These are phyloP conservation scores for Ehretia macrophylla DNA, from an alignment of 257 asterid species.

Conservation along the genomic window DNA sequence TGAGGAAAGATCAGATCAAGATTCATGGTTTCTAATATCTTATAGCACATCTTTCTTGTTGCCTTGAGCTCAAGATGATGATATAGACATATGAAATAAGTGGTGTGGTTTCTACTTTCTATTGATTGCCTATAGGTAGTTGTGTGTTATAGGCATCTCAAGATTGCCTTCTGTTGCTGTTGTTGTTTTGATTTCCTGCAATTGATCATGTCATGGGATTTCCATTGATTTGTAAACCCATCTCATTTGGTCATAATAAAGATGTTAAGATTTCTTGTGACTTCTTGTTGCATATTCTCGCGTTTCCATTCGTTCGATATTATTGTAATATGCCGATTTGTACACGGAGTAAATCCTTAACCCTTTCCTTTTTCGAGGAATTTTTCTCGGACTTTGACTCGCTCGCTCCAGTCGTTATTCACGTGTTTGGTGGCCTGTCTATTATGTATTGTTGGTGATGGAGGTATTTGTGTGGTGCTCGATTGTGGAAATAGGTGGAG, in stretches of 20 bases:
- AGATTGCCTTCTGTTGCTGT: background rate
- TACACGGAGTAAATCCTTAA: too few relatives aligned
- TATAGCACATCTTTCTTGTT: background rate
- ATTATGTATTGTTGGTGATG: too few relatives aligned
- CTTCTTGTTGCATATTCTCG: background rate
- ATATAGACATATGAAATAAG: background rate
- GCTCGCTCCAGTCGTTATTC: too few relatives aligned
- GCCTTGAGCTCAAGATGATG: background rate
- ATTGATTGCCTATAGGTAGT: too few relatives aligned
- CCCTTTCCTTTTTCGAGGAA: too few relatives aligned
- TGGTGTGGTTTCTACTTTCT: background rate
- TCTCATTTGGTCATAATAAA: background rate
- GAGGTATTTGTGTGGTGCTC: too few relatives aligned
- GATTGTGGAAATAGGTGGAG: too few relatives aligned
- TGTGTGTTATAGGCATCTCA: background rate
- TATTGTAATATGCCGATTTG: too few relatives aligned
- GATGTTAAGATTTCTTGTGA: background rate
- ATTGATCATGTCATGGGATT: slow-evolving; percentile 23
- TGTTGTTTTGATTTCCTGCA: background rate
- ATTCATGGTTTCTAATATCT: slow-evolving; percentile 72
- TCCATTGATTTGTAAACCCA: slow-evolving; percentile 3
- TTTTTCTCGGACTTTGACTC: too few relatives aligned
- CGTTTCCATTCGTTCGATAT: background rate
- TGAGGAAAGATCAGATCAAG: slow-evolving; percentile 70
- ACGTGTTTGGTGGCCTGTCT: too few relatives aligned